Evolutionary conservation across 495 filamentous ascomycete species (phyloP).

Genomic region (Amorphotheca resinae): DNA sequence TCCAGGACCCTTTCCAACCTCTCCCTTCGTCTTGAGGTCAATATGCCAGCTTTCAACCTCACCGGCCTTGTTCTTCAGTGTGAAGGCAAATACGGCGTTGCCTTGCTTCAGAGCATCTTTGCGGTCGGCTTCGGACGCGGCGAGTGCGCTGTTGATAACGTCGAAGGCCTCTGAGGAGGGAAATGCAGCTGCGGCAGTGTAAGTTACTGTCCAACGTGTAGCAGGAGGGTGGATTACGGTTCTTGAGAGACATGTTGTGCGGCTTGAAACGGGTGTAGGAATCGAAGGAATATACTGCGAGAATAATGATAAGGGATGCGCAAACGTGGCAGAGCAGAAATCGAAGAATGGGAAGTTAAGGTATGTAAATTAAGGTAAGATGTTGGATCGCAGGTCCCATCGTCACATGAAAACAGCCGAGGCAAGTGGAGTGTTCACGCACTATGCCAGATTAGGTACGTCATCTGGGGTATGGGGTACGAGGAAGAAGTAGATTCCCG

Average conservation of each 20-base stretch:
- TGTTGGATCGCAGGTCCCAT: too few relatives aligned
- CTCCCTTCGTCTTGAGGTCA: slow-evolving; percentile 83
- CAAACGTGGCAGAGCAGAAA: too few relatives aligned
- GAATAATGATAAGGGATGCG: too few relatives aligned
- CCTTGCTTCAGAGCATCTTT: slow-evolving; percentile 81
- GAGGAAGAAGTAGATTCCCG: too few relatives aligned
- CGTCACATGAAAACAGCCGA: not conserved
- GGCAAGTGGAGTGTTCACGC: not conserved
- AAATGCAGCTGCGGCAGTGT: slow-evolving; percentile 53
- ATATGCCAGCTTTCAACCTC: slow-evolving; percentile 82
- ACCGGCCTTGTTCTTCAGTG: slow-evolving; percentile 72
- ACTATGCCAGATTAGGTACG: too few relatives aligned
- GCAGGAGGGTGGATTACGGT: slow-evolving; percentile 37
- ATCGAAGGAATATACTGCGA: not conserved
- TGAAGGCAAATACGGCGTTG: slow-evolving; percentile 83
- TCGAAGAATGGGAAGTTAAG: too few relatives aligned
- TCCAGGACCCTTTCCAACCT: slow-evolving; percentile 63
- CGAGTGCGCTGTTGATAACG: slow-evolving; percentile 63
- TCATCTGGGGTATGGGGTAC: too few relatives aligned
- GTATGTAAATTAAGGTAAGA: too few relatives aligned
- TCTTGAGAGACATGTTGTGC: slow-evolving; percentile 63
- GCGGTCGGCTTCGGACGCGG: slow-evolving; percentile 54
- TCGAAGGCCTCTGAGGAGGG: slow-evolving; percentile 90
- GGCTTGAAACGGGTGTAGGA: too few relatives aligned
- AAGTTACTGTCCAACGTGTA: slow-evolving; percentile 5